These are phyloP conservation scores for Hyaloscypha hepaticicola DNA, from an alignment of 495 filamentous ascomycete genomes.

Conservation along the genomic window DNA sequence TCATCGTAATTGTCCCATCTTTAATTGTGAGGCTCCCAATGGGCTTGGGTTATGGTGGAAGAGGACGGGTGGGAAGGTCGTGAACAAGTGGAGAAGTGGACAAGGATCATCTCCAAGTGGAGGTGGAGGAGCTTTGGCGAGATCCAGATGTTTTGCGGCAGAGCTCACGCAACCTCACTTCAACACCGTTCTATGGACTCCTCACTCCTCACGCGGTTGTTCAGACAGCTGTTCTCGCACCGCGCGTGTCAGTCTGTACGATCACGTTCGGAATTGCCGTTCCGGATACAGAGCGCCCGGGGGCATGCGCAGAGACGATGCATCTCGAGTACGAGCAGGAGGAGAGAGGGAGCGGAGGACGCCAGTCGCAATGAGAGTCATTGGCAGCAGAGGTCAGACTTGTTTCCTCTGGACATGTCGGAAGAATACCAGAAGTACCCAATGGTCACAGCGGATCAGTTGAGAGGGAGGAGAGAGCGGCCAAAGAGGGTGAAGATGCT, in stretches of 20 bases:
- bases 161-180: constrained; percentile 17
- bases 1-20: constrained; percentile 13
- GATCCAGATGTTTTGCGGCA: constrained; percentile 6
- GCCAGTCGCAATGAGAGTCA: constrained; percentile 44
- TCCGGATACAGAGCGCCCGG: constrained; percentile 38
- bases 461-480: constrained; percentile 69
- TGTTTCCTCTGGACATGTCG: constrained; percentile 69
- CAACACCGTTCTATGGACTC: constrained; percentile 68
- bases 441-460: constrained; percentile 74
- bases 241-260: constrained; percentile 62
- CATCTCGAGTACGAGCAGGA: constrained; percentile 18
- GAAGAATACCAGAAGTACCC: constrained; percentile 80
- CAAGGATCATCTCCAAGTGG: too few relatives aligned
- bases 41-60: neutral
- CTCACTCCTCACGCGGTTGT: constrained; percentile 70
- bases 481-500: constrained; percentile 94
- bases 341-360: constrained; percentile 27
- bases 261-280: constrained; percentile 42
- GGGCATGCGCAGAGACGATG: constrained; percentile 20
- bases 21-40: neutral
- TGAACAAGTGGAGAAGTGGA: neutral
- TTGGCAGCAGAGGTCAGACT: constrained; percentile 79
- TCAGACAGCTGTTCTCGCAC: constrained; percentile 79
- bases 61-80: constrained; percentile 2
- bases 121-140: constrained; percentile 31